A percentile compares a stretch with the other conserved stretches of the same genome.
phyloP scores from a whole-genome alignment of 345 rosid genomes.

The Moricandia arvensis region DNA sequence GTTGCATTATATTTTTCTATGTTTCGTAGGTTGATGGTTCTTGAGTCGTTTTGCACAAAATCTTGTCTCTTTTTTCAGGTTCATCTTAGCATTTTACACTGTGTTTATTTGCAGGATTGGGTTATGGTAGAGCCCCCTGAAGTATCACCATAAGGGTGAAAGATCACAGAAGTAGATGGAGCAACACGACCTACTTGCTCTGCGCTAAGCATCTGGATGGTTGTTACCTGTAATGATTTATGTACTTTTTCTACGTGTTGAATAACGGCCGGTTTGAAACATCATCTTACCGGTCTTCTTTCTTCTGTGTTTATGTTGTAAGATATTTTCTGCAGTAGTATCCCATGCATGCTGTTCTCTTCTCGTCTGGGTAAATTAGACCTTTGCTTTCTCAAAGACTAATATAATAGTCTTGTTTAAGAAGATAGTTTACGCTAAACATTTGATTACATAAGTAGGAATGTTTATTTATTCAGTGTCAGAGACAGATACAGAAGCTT shows the following conservation, averaged over 20 bases:
- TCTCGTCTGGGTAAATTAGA: slow-evolving; percentile 21
- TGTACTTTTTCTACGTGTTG: slow-evolving; percentile 1
- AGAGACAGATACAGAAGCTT: background rate
- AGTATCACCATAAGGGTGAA: background rate
- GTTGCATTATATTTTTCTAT: slow-evolving; percentile 10
- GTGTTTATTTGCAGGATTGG: slow-evolving; percentile 25
- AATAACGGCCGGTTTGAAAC: slow-evolving; percentile 15
- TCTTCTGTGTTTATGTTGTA: background rate
- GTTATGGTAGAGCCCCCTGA: background rate
- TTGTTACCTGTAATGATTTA: background rate
- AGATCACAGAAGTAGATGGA: slow-evolving; percentile 10
- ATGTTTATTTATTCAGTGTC: slow-evolving; percentile 17
- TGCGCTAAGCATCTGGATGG: background rate
- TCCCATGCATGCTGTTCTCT: slow-evolving; percentile 15
- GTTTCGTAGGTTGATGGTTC: background rate
- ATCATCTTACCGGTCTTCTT: background rate
- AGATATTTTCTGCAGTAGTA: slow-evolving; percentile 1
- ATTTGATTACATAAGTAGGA: slow-evolving; percentile 7
- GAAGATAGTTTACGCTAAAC: background rate
- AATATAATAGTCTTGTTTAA: background rate
- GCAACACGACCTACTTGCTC: slow-evolving; percentile 15
- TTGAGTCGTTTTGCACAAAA: slow-evolving; percentile 21
- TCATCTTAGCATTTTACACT: slow-evolving; percentile 27
- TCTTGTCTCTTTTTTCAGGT: slow-evolving; percentile 15
- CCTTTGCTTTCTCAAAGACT: background rate